Evolutionary conservation across 2,329 filamentous ascomycete genomes (phyloP).

Genomic region (Biscogniauxia mediterranea): DNA sequence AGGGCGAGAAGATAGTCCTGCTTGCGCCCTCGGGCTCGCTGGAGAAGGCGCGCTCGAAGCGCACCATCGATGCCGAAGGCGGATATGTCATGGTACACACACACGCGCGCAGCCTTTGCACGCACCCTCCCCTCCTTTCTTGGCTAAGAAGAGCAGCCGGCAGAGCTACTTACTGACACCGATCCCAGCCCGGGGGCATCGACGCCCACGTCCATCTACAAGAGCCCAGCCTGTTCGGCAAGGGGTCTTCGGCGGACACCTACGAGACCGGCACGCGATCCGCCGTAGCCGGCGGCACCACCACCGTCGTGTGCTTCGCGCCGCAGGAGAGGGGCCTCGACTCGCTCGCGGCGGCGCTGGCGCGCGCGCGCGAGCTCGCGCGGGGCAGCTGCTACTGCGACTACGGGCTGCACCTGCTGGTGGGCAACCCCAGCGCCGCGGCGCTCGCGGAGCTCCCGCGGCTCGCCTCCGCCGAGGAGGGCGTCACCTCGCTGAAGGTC

Average conservation of each 20-base stretch:
- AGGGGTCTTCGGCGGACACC: constrained; percentile 33
- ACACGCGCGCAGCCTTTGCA: background rate
- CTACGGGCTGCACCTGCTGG: constrained; percentile 50
- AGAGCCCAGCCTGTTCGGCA: constrained; percentile 37
- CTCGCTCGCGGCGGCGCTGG: constrained; percentile 43
- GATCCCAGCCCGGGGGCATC: constrained; percentile 36
- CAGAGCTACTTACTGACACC: background rate
- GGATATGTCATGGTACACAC: constrained; percentile 39
- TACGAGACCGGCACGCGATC: constrained; percentile 47
- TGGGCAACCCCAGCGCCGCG: constrained; percentile 19
- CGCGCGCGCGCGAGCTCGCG: constrained; percentile 46
- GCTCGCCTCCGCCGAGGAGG: constrained; percentile 30
- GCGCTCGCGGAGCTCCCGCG: constrained; percentile 40
- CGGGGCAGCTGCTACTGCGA: constrained; percentile 50
- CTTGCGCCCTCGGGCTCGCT: constrained; percentile 39
- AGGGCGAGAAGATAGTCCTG: constrained; percentile 41
- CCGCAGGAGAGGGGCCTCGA: constrained; percentile 47
- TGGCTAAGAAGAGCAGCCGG: background rate
- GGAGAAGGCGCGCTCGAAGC: constrained; percentile 25
- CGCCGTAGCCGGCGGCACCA: constrained; percentile 58
- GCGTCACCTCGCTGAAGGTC: constrained; percentile 44
- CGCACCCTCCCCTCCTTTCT: background rate
- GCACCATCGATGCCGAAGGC: constrained; percentile 41
- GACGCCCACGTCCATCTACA: constrained; percentile 42
- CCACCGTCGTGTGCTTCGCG: constrained; percentile 58